Conservation (phyloP, 2,329 filamentous ascomycete species). For the Ophiostoma triangulosporum region DNA sequence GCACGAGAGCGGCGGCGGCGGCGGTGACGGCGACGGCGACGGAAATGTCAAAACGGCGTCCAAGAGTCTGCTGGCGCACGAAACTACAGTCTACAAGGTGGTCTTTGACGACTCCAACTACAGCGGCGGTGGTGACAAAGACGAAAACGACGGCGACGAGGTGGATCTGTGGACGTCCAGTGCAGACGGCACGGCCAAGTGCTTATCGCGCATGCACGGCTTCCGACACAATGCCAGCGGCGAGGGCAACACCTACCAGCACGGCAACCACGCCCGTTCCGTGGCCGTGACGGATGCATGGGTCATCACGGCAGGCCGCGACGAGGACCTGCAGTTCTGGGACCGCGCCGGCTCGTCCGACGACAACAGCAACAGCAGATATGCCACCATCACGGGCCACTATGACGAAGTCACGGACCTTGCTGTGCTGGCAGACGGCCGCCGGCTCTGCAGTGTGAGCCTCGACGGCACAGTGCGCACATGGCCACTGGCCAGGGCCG, state of each 20-base stretch:
- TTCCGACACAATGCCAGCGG: constrained; percentile 35
- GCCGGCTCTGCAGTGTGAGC: constrained; percentile 60
- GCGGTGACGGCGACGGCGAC: too few relatives aligned
- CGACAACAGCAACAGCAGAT: constrained; percentile 50
- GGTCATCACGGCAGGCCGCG: constrained; percentile 76
- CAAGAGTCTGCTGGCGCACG: constrained; percentile 53
- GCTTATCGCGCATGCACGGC: constrained; percentile 51
- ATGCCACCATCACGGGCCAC: constrained; percentile 67
- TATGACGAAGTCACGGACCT: constrained; percentile 87
- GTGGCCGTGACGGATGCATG: constrained; percentile 63
- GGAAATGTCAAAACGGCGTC: neutral
- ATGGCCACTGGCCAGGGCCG: constrained; percentile 60
- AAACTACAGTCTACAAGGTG: constrained; percentile 79
- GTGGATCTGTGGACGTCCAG: constrained; percentile 86
- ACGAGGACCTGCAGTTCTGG: constrained; percentile 89
- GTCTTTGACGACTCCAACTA: constrained; percentile 34
- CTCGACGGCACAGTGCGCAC: constrained; percentile 81
- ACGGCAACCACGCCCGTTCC: constrained; percentile 84
- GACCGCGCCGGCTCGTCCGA: constrained; percentile 71
- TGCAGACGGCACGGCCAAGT: constrained; percentile 78
- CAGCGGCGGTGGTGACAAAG: neutral
- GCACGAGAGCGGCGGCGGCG: constrained; percentile 3
- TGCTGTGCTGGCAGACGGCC: constrained; percentile 42
- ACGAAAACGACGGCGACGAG: constrained; percentile 41
- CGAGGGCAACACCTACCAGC: constrained; percentile 56